Conservation (phyloP, 805 yeast genomes). For the Saccharomycopsis javanensis region DNA sequence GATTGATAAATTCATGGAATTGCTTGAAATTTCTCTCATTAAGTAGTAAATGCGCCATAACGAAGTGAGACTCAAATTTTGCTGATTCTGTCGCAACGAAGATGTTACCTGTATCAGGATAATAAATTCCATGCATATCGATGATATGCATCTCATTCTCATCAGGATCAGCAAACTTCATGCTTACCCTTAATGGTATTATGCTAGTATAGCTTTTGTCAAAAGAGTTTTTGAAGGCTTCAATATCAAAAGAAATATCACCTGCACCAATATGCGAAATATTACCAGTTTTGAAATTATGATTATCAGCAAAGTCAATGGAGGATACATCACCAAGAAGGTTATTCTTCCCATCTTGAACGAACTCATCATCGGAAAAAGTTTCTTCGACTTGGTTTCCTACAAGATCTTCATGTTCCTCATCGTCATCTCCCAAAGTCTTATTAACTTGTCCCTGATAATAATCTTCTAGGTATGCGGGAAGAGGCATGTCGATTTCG, state of each 20-base stretch:
- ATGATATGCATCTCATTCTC: slow-evolving; percentile 44
- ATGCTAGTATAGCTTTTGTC: slow-evolving; percentile 21
- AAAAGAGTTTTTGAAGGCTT: neutral
- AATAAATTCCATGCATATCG: slow-evolving; percentile 51
- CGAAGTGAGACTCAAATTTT: slow-evolving; percentile 52
- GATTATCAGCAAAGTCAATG: slow-evolving; percentile 15
- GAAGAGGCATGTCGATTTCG: slow-evolving; percentile 28
- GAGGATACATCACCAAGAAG: slow-evolving; percentile 16
- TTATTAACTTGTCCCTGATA: slow-evolving; percentile 4
- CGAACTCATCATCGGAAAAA: slow-evolving; percentile 22
- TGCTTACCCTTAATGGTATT: slow-evolving; percentile 10
- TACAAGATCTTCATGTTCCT: slow-evolving; percentile 10
- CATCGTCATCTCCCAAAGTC: neutral
- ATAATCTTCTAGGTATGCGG: slow-evolving; percentile 24
- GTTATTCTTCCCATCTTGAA: slow-evolving; percentile 12
- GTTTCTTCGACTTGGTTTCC: slow-evolving; percentile 21
- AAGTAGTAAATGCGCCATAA: slow-evolving; percentile 46
- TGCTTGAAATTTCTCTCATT: slow-evolving; percentile 24
- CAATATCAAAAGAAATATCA: slow-evolving; percentile 15
- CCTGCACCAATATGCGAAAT: slow-evolving; percentile 28
- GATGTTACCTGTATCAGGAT: slow-evolving; percentile 54
- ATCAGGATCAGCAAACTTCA: slow-evolving; percentile 27
- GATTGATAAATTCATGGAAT: slow-evolving; percentile 11
- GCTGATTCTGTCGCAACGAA: slow-evolving; percentile 52
- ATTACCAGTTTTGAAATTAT: slow-evolving; percentile 24